phyloP scores from a whole-genome alignment of 352 stramenopile genomes.

The Pilasporangium apinafurcum region DNA sequence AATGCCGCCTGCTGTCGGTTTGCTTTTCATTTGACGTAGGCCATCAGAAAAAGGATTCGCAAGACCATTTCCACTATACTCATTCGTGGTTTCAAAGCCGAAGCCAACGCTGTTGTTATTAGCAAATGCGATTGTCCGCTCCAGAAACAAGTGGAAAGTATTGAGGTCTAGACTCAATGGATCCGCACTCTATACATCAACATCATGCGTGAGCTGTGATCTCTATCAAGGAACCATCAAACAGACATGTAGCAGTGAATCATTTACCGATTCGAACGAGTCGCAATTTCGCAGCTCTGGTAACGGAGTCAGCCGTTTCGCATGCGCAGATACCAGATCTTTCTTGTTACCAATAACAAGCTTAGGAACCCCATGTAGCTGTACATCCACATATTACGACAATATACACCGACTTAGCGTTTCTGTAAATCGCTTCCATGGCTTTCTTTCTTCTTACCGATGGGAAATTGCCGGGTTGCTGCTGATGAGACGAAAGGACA shows the following conservation, averaged over 20 bases:
- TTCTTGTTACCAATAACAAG: slow-evolving; percentile 81
- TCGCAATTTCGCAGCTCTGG: slow-evolving; percentile 44
- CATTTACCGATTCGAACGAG: slow-evolving; percentile 48
- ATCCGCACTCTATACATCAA: slow-evolving; percentile 35
- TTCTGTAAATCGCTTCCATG: too few relatives aligned
- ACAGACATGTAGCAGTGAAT: neutral
- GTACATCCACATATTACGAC: neutral
- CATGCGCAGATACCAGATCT: slow-evolving; percentile 30
- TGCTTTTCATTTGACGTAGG: slow-evolving; percentile 39
- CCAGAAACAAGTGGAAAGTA: slow-evolving; percentile 54
- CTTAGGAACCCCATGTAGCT: slow-evolving; percentile 53
- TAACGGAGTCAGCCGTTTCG: slow-evolving; percentile 18
- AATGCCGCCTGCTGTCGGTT: slow-evolving; percentile 9
- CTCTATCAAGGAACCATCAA: neutral
- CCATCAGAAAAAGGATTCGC: slow-evolving; percentile 17
- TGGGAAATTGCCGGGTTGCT: slow-evolving; percentile 18
- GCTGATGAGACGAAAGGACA: slow-evolving; percentile 29
- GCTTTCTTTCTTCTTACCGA: slow-evolving; percentile 13
- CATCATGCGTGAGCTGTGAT: neutral
- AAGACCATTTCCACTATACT: slow-evolving; percentile 1
- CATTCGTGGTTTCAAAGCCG: slow-evolving; percentile 6
- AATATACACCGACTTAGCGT: too few relatives aligned
- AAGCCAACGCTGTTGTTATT: slow-evolving; percentile 16
- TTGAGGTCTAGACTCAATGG: slow-evolving; percentile 43
- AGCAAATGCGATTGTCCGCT: slow-evolving; percentile 51